These are phyloP conservation scores for Podospora bellae-mahoneyi DNA, from an alignment of 495 filamentous ascomycete genomes.

Conservation along the genomic window DNA sequence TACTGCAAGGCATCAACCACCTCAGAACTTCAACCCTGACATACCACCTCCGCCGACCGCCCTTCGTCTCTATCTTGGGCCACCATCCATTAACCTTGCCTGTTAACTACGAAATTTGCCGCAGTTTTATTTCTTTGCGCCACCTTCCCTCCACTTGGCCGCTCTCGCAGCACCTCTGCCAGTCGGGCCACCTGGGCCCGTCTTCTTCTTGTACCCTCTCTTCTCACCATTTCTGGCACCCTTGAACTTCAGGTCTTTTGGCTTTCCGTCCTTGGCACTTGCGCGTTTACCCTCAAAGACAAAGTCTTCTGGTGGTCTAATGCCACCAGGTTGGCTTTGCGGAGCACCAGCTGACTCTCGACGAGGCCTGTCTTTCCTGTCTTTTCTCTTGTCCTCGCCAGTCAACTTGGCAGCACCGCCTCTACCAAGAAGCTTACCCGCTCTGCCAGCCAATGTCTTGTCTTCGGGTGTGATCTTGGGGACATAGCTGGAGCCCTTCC, in stretches of 20 bases:
- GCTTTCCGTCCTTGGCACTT: conserved; percentile 57
- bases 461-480: conserved; percentile 64
- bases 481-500: conserved; percentile 45
- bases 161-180: conserved; percentile 40
- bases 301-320: conserved; percentile 60
- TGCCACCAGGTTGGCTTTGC: conserved; percentile 4
- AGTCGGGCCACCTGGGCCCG: conserved; percentile 17
- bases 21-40: background rate
- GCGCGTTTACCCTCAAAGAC: conserved; percentile 92
- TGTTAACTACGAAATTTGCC: background rate
- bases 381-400: conserved; percentile 28
- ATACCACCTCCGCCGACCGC: background rate
- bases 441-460: conserved; percentile 73
- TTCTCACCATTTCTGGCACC: conserved; percentile 41
- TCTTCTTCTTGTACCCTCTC: conserved; percentile 37
- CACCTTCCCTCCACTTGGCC: conserved; percentile 56
- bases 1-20: background rate
- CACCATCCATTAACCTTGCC: background rate
- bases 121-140: conserved; percentile 1
- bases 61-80: background rate
- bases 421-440: conserved; percentile 75
- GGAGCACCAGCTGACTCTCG: background rate
- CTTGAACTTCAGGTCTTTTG: conserved; percentile 62
- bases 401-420: conserved; percentile 65
- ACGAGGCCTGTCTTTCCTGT: conserved; percentile 28